These are phyloP conservation scores for Penicillium alfredii DNA, from an alignment of 495 filamentous ascomycete genomes.

Conservation along the genomic window DNA sequence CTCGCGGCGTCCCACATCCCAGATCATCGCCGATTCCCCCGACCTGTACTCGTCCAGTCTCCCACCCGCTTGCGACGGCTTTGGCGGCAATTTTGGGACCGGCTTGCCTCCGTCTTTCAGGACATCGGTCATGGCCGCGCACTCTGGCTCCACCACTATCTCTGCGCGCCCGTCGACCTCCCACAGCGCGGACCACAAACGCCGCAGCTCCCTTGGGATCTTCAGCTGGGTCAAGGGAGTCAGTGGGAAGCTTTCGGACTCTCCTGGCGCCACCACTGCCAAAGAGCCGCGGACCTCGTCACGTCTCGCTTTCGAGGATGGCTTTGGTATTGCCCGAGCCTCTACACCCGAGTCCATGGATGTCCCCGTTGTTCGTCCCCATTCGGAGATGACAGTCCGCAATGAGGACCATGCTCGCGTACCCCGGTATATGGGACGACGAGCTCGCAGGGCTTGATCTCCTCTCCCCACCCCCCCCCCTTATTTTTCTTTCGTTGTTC, in stretches of 20 bases:
- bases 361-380: conserved; percentile 7
- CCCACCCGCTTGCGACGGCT: conserved; percentile 3
- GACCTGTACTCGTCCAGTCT: conserved; percentile 9
- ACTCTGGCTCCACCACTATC: conserved; percentile 15
- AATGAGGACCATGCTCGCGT: conserved; percentile 21
- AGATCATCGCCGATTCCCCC: conserved; percentile 15
- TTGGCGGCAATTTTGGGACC: not conserved
- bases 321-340: conserved; percentile 1
- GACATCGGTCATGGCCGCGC: conserved; percentile 5
- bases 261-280: conserved; percentile 2
- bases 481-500: not conserved
- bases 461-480: not conserved
- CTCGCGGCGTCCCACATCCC: conserved; percentile 14
- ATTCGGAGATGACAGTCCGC: conserved; percentile 15
- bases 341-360: conserved; percentile 17
- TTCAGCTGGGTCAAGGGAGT: conserved; percentile 43
- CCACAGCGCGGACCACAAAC: conserved; percentile 31
- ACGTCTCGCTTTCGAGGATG: conserved; percentile 9
- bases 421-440: conserved; percentile 37
- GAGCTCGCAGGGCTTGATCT: conserved; percentile 24
- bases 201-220: conserved; percentile 37
- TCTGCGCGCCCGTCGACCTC: conserved; percentile 27
- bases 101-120: conserved; percentile 32
- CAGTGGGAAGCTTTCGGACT: conserved; percentile 23
- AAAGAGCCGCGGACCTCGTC: conserved; percentile 11